Base-by-base conservation (phyloP, 441 rosid genomes). In the Pelargonium citronellum region DNA sequence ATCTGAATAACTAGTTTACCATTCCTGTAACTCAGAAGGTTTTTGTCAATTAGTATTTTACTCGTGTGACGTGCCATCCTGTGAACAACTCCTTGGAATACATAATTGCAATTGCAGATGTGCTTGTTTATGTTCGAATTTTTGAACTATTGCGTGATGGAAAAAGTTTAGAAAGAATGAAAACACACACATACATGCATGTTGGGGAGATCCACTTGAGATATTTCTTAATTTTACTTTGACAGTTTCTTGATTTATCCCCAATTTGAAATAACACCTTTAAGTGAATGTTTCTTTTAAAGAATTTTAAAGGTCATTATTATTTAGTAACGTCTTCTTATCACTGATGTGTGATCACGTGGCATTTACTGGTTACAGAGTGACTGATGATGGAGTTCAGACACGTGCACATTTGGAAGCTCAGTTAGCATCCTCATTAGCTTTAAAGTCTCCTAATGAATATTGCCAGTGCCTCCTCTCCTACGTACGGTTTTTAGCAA, bases 321-420 rank as follows among this genome's bases (percentile, higher is more conserved):
- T 53, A 24, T 47, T 53, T 55, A 16, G 49, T 44, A 49, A 57
- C 64, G 37, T 64, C 57, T 46, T 67, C 34, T 27, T 62, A 47
- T 57, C 72, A 69, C 63, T 69, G 71, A 75, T 71, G 43, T 64
- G 53, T 61, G 11, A 2, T 47, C 37, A 1, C 51, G 41, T 64
- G 24, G 53, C 76, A 51, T 34, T 34, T 13, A 13, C 15, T n/a
- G 16, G 2, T 74, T 57, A 61, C 79, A 94, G 99, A 89, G 89
- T 94, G 68, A 85, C 97, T 13, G 99, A 94, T 79, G 99, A 94
- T 74, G 99, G 97, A 49, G 79, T 89, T 83, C 97, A 94, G 83
- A 91, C 95, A 20, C 91, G 92, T 72, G 97, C 96, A 69, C 97
- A 95, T 85, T 84, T 95, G 79, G 99, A 95, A 86, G 81, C 96